Percentiles rank a stretch among this genome's conserved stretches.
phyloP scores from a whole-genome alignment of 305 asterid genomes.

The Fraxinus xanthoxyloides region DNA sequence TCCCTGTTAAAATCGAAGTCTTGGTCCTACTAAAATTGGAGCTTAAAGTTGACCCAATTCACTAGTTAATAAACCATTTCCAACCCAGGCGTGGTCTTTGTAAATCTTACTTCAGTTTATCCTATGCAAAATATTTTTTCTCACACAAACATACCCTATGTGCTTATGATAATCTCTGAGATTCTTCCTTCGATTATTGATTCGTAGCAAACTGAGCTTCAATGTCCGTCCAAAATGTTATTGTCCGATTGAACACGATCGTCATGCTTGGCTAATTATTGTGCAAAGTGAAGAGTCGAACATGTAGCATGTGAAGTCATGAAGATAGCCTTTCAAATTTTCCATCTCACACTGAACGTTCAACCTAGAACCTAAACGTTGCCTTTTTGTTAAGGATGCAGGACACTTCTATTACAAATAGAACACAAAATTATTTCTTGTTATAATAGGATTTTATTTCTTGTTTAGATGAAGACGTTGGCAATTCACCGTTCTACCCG shows the following conservation, averaged over 20 bases:
- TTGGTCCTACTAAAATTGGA: not conserved
- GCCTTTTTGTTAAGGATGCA: too few species aligned
- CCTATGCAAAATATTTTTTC: not conserved
- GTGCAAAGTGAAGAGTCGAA: not conserved
- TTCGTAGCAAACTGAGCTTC: not conserved
- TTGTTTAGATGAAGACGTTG: not conserved
- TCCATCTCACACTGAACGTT: too few species aligned
- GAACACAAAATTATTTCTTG: too few species aligned
- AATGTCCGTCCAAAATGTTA: not conserved
- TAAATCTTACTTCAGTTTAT: conserved; percentile 56
- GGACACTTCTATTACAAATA: too few species aligned
- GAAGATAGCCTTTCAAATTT: too few species aligned
- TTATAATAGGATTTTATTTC: too few species aligned
- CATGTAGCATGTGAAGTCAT: not conserved
- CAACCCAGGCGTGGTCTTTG: conserved; percentile 84
- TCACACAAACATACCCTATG: not conserved
- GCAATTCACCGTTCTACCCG: not conserved
- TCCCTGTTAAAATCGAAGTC: not conserved
- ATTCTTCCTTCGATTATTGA: not conserved
- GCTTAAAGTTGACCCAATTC: not conserved
- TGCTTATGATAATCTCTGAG: not conserved
- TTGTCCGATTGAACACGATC: not conserved
- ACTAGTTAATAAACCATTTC: not conserved
- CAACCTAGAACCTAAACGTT: too few species aligned
- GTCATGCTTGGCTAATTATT: not conserved